phyloP scores from a whole-genome alignment of 495 filamentous ascomycete genomes.

The Bacidia rubella region DNA sequence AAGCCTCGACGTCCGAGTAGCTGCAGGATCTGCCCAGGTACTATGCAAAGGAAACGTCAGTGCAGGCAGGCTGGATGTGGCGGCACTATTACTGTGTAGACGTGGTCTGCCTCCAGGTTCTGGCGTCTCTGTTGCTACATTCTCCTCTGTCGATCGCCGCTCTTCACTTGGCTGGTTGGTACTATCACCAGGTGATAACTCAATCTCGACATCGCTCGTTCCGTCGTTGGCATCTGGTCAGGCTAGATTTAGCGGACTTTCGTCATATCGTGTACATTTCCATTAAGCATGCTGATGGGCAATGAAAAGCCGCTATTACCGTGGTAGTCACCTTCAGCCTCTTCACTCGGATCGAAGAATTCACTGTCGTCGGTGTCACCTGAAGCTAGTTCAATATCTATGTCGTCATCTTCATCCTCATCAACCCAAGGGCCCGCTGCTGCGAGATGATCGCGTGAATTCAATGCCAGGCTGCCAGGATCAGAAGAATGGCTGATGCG shows the following conservation, averaged over 20 bases:
- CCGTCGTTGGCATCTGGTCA: constrained; percentile 15
- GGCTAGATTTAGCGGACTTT: too few species aligned
- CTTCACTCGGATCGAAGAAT: constrained; percentile 21
- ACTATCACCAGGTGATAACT: constrained; percentile 31
- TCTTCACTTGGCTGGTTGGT: constrained; percentile 23
- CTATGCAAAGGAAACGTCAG: background rate
- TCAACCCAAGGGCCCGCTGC: constrained; percentile 29
- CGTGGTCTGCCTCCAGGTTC: constrained; percentile 1
- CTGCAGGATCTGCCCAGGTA: constrained; percentile 25
- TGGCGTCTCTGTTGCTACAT: background rate
- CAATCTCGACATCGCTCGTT: constrained; percentile 32
- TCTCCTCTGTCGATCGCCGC: background rate
- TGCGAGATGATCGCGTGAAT: constrained; percentile 15
- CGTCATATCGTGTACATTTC: too few species aligned
- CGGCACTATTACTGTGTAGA: constrained; percentile 11
- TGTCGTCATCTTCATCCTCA: constrained; percentile 38
- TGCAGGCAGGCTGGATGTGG: background rate
- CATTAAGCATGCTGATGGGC: background rate
- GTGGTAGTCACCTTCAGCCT: constrained; percentile 33
- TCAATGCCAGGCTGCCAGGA: constrained; percentile 15
- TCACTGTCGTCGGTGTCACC: constrained; percentile 28
- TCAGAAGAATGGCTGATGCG: constrained; percentile 12
- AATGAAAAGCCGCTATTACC: constrained; percentile 13
- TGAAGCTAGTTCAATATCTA: constrained; percentile 30
- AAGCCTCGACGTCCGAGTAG: constrained; percentile 27